Base-by-base conservation (phyloP, 2,329 filamentous ascomycete species). In the Pochonia chlamydosporia region DNA sequence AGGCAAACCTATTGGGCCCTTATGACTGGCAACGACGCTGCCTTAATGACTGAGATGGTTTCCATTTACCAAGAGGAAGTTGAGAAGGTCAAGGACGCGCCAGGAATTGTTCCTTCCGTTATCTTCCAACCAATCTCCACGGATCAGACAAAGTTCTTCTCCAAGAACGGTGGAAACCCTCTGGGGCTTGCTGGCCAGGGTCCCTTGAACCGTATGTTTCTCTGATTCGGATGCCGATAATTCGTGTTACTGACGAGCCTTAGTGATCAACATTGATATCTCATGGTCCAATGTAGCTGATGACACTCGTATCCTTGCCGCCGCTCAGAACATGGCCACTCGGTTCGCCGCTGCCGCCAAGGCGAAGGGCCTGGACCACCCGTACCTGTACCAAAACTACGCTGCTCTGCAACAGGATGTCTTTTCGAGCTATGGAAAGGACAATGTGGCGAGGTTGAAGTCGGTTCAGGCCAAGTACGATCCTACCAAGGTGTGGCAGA, bases 331-430 rank as follows among this genome's bases (percentile, higher is more conserved):
- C 2, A 54, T 63, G 2, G 43, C 67, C 11, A 48, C 59, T 16
- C 54, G 59, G 0, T 55, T 55, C 10, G 54, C 62, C 11, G 52
- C 52, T 0, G 54, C 59, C 3, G 63, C 67, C 9, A 54, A 58
- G 36, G 53, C 59, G n/a, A 54, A 58, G 6, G 63, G 61, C 0
- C 50, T 69, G 0, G 56, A 64, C 33, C 60, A 68, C 44, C 59
- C 60, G 1, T 73, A 62, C 28, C 49, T 75, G 16, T 75, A 74
- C 52, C 62, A 71, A 41, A 75, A 76, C 53, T 76, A 76, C 45
- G 71, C 71, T 1, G 62, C 64, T 8, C 55, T 58, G 30, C 59
- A 60, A 23, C 70, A 76, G 51, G 54, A 69, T 23, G 65, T 71
- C 1, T 59, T 74, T 20, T 23, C 53, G 1, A 56, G 63, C 10